Evolutionary conservation across 1,284 basidiomycete genomes (phyloP).

Genomic region (Wolfiporia cocos): DNA sequence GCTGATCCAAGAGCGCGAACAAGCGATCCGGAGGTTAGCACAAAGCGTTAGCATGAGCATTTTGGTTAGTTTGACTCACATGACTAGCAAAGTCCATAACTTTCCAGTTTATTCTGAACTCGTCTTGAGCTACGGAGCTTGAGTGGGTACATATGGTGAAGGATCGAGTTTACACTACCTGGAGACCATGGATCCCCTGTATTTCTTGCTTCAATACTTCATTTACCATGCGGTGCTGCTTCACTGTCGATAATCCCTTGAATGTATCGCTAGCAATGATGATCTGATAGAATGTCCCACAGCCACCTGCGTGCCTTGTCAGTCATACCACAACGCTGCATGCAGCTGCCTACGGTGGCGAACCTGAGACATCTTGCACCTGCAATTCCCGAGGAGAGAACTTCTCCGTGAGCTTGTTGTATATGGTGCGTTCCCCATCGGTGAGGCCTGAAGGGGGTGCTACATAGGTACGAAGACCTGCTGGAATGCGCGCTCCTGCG

Average conservation of each 20-base stretch:
- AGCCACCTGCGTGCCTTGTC: conserved; percentile 63
- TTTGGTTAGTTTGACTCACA: no score
- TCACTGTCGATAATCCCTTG: conserved; percentile 82
- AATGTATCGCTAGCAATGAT: conserved; percentile 82
- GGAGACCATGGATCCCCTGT: conserved; percentile 88
- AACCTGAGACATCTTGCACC: conserved; percentile 89
- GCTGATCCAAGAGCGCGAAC: no score
- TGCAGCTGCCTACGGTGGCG: conserved; percentile 16
- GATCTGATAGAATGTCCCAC: conserved; percentile 95
- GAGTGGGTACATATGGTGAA: no score
- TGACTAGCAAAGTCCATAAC: no score
- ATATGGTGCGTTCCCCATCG: conserved; percentile 67
- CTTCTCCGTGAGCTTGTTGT: conserved; percentile 63
- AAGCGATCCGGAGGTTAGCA: no score
- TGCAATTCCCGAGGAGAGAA: conserved; percentile 74
- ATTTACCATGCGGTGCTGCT: conserved; percentile 93
- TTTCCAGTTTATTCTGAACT: no score
- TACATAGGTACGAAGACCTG: conserved; percentile 9
- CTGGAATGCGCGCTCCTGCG: conserved; percentile 13
- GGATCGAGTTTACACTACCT: conserved; percentile 44
- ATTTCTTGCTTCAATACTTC: conserved; percentile 88
- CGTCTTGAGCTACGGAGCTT: no score
- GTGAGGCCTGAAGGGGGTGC: conserved; percentile 24
- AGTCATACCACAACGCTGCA: neutral
- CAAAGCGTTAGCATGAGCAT: no score